Evolutionary conservation across 2,329 filamentous ascomycete species (phyloP), one percentile per base, ranked within the genome.

Genomic region (Aspergillus pseudoviridinutans): DNA sequence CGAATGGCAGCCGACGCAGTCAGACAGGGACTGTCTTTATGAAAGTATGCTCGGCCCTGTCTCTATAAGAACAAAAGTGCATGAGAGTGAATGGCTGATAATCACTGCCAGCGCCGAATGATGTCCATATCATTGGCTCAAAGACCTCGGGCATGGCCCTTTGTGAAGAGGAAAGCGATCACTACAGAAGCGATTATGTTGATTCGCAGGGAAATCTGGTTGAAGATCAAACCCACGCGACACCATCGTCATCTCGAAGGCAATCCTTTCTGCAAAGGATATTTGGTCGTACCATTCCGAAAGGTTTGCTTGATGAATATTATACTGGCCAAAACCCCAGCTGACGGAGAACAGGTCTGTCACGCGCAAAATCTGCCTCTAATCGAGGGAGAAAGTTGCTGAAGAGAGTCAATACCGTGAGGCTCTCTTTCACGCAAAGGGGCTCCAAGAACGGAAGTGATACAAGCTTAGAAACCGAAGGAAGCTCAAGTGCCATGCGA

Each of bases 391-490:
- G 65, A 29, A 68, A 63, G 35, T 57, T 71, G 12, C 58, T 68
- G 49, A 70, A 69, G 47, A 61, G 64, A 51, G 66, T 63, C 46
- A 69, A 70, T 38, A 69, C 62, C 2, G 63, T 71, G 32, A 63
- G 68, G 9, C 69, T 71, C 50, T 69, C 68, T 17, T 65, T 70
- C 20, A 65, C 69, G 10, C 63, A 62, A 1, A 69, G 65, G 44
- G 51, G 61, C 1, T 58, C 61, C 10, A 63, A 61, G 28, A 61
- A 56, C 27, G 61, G 58, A 29, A 59, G 58, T 32, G 58, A 56
- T 29, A 55, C 60, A 25, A 61, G 53, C 3, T 58, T 59, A 4
- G 58, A 63, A 20, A 63, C 57, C 5, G 57, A 58, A 24, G 54
- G 60, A 29, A 53, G 55, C 41, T 62, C 53, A 46, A 54, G 46